Base-by-base conservation (phyloP, 2,329 filamentous ascomycete genomes). In the Aspergillus nomiae region DNA sequence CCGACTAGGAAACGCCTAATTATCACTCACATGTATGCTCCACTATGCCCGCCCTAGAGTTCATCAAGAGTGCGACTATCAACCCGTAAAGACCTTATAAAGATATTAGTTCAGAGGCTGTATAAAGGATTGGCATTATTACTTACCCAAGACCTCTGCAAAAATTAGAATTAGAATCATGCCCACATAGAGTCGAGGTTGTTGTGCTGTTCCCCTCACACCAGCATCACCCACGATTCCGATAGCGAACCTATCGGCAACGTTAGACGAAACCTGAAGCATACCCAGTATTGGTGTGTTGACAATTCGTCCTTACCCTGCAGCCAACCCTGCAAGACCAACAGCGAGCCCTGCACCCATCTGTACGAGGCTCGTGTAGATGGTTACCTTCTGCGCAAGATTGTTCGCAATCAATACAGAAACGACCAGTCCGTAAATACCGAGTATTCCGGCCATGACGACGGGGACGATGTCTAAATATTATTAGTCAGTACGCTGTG, bases 111-210 rank as follows among this genome's bases (percentile, higher is more conserved):
- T 1, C 32, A 3, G 0, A 34, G 1, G 32, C 3, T 3, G 3
- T 34, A 14, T 34, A 11, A 34, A 34, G 11, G 2, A 34, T 3
- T 1, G 2, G 2, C 32, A 12, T 3, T 5, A 5, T 34, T 34
- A 34, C 32, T 5, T 11, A 34, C 92, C 94, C 89, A 97, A 84
- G 71, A 97, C 94, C 94, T 97, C 93, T 70, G 93, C 93, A 86
- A 97, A 97, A 94, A 97, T 97, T 83, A 97, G 92, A 85, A 97
- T 97, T 78, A 97, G 82, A 82, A 97, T 96, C 93, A 97, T 96
- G 82, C 93, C 93, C 77, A 96, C 92, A 82, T 96, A 96, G 70
- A 96, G 86, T 66, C 81, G 74, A 45, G 80, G 81, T 73, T 83
- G 81, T 70, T 83, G 81, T 53, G 80, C 81, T 60, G 80, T 81